Evolutionary conservation across 176 grass and related monocot genomes (phyloP), one percentile per base, ranked within the genome.

Genomic region (Juncus effusus): DNA sequence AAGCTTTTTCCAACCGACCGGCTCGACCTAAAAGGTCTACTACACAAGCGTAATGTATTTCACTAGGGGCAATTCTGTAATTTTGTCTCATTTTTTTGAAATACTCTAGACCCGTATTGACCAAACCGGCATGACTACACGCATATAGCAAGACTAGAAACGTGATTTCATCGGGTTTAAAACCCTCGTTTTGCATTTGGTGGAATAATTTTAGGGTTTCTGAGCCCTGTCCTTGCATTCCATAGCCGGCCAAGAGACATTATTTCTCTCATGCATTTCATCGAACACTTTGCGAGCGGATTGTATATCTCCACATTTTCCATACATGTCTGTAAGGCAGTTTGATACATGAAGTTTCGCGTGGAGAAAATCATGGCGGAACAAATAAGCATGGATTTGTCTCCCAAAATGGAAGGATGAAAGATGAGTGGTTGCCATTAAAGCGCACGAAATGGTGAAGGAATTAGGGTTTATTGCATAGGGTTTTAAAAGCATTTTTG

Each of bases 291-390:
- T 79, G 64, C 81, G 79, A 81, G 86, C 86, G 70, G 80, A 76
- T 69, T 90, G 67, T 0, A 90, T 67, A 67, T 87, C 80, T 53
- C 86, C 86, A 66, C 86, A 95, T 58, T 87, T 95, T 61, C 83
- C 83, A 56, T 95, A 90, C 86, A 95, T 90, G 82, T 95, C 83
- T 67, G 90, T 83, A 12, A 95, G 80, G 64, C 90, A 95, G 56
- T 95, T 95, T 28, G 66, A 53, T 59, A 90, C 80, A 16, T 75
- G 82, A 50, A 82, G 80, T 67, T 70, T 57, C 9, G 70, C 69
- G 38, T 72, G 73, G 3, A 45, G 28, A 58, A 81, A 69, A 36
- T 78, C 69, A 40, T 2, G 42, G 15, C 86, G 83, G 42, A 83
- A 56, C 52, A 82, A 74, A 81, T 90, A 83, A 64, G 80, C 78